These are phyloP conservation scores for Eimeria sp. DNA, from an alignment of 169 alveolate species.

Conservation along the genomic window DNA sequence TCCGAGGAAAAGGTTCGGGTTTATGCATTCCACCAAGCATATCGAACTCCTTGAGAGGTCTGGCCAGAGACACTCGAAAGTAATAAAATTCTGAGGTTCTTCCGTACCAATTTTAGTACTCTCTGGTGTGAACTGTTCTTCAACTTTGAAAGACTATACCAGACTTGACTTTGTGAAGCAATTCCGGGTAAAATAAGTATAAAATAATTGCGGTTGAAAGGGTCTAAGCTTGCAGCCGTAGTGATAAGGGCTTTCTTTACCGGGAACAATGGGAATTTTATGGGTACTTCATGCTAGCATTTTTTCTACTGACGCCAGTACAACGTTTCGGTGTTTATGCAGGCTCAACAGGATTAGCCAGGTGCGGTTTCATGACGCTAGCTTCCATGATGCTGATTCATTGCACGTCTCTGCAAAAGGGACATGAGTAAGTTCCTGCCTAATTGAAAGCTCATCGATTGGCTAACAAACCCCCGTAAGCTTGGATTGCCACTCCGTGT, in stretches of 20 bases:
- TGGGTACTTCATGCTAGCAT: background rate
- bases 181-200: too few species aligned
- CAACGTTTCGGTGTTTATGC: background rate
- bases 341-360: background rate
- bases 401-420: background rate
- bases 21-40: background rate
- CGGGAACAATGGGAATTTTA: background rate
- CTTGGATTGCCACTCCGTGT: background rate
- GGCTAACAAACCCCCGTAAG: background rate
- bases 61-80: background rate
- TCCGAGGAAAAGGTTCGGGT: background rate
- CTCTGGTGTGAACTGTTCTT: background rate
- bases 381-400: background rate
- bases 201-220: background rate
- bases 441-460: background rate
- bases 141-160: background rate
- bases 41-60: background rate
- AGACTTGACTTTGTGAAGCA: too few species aligned
- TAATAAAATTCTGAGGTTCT: background rate
- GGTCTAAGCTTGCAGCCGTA: background rate
- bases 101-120: background rate
- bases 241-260: background rate
- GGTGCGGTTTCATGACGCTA: background rate
- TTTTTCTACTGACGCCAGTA: background rate
- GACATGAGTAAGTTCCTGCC: background rate